Evolutionary conservation across 2,329 filamentous ascomycete species (phyloP).

Genomic region (Trichoderma atroviride): DNA sequence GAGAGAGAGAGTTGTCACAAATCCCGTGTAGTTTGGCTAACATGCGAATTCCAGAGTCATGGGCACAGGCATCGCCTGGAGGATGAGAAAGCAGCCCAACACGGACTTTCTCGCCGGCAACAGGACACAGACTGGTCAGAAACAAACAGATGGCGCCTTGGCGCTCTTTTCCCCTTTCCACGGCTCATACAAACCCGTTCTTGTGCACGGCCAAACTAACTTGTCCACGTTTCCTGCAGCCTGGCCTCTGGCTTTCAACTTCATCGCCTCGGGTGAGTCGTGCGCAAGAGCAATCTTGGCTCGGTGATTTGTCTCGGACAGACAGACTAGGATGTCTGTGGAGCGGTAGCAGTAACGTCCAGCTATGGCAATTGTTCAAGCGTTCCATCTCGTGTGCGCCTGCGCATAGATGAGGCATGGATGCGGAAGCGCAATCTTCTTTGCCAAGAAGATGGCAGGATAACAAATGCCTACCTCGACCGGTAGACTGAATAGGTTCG

Average conservation of each 20-base stretch:
- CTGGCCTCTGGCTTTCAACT: constrained; percentile 80
- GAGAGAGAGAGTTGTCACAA: not conserved
- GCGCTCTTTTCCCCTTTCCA: not conserved
- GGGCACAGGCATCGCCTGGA: constrained; percentile 63
- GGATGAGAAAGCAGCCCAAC: constrained; percentile 64
- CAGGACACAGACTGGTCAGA: constrained; percentile 80
- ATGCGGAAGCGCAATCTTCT: not conserved
- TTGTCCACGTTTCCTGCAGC: constrained; percentile 51
- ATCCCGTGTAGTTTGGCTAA: constrained; percentile 28
- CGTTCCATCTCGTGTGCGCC: not conserved
- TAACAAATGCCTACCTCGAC: not conserved
- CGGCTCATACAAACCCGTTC: not conserved
- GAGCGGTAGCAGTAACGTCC: constrained; percentile 61
- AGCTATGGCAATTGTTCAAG: not conserved
- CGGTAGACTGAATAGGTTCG: constrained; percentile 25
- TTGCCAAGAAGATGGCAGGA: not conserved
- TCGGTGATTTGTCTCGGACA: constrained; percentile 13
- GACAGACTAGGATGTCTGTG: constrained; percentile 33
- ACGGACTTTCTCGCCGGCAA: constrained; percentile 74
- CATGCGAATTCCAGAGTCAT: constrained; percentile 53
- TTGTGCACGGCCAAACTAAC: constrained; percentile 36
- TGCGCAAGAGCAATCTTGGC: constrained; percentile 11
- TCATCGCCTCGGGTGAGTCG: constrained; percentile 89
- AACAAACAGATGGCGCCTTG: not conserved
- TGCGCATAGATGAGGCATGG: not conserved